Base-by-base conservation (phyloP, 2,329 filamentous ascomycete genomes). In the Ambrosiella beaveri region DNA sequence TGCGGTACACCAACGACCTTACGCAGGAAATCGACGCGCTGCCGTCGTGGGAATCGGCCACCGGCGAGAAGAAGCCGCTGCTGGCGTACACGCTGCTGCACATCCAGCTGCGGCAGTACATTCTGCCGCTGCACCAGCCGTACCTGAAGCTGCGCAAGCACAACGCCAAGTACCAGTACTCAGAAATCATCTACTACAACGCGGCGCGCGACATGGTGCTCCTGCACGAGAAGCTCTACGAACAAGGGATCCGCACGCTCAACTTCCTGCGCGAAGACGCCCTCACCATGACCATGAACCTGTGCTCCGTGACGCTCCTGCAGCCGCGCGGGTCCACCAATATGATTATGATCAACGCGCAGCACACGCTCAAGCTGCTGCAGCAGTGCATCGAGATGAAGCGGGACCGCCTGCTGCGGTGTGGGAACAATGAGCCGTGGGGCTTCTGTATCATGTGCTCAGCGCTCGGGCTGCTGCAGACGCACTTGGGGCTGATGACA, bases 361-460 rank as follows among this genome's bases (percentile, higher is more conserved):
- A 75, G 59, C 78, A 82, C 67, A 81, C 78, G 1, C 72, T 81
- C 61, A 74, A 75, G 66, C 70, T 82, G n/a, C 74, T 82, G 9
- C 78, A 81, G 64, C 80, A 78, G 65, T 81, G 79, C 61, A 73
- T 82, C 41, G 68, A 69, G 52, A 77, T 82, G 72, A 81, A 81
- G 65, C 78, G 81, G 63, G 78, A 82, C 63, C 74, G 78, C 1
- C 73, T 82, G 7, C 66, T 82, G 27, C 71, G 78, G n/a, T 80
- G 77, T 61, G 79, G 79, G 13, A 81, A 81, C 68, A 79, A 80
- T 63, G 79, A 82, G 64, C 79, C 79, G 0, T 82, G 79, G 79
- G 78, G 78, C 15, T 81, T 81, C 66, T 78, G 75, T 58, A 80
- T 80, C 65, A 79, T 82, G 75, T 82, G 78, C 62, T 77, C 78